Evolutionary conservation across 1,284 basidiomycete species (phyloP), one percentile per base, ranked within the genome.

Genomic region (Microbotryum scabiosae): DNA sequence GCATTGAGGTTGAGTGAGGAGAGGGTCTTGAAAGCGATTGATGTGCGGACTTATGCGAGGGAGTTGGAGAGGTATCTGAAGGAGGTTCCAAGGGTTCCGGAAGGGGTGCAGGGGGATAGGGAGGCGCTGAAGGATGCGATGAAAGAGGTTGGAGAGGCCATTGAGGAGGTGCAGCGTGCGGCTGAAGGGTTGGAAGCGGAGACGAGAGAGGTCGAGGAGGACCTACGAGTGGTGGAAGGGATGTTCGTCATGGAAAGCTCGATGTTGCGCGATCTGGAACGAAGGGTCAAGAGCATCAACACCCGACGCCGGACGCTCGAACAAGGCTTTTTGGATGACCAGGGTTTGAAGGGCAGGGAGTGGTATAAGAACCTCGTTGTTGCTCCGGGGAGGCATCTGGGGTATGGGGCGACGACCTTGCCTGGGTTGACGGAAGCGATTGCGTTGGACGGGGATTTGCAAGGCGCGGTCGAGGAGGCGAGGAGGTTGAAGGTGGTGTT

Each of bases 301-400:
- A 77, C 80, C 75, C 86, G 85, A 73, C 76, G 93, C 41, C 77
- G 81, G 41, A 72, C 76, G 4, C 94, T 94, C 69, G 93, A 97
- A 74, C 80, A 81, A 57, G 90, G 89, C 12, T 90, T 97, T 76
- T 85, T 94, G 68, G 84, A 84, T 6, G 79, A 86, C 68, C 81
- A 80, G 23, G 93, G 93, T 0, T 79, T 89, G 54, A 85, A 73
- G 53, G 73, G 75, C 5, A 51, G 77, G 43, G 56, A 63, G 21
- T 69, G 65, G 64, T 65, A 70, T 47, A 59, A 54, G 72, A 88
- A 93, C 75, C 79, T 94, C 55, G 89, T 82, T 47, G 88, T 92
- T 44, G 88, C 90, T 6, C 92, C 93, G 8, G 92, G 91, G 0
- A 52, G 75, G 6, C 74, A 73, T 66, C 60, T 76, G 14, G 76